Evolutionary conservation across 805 yeast genomes (phyloP).

Genomic region (Clavispora vitiphila): DNA sequence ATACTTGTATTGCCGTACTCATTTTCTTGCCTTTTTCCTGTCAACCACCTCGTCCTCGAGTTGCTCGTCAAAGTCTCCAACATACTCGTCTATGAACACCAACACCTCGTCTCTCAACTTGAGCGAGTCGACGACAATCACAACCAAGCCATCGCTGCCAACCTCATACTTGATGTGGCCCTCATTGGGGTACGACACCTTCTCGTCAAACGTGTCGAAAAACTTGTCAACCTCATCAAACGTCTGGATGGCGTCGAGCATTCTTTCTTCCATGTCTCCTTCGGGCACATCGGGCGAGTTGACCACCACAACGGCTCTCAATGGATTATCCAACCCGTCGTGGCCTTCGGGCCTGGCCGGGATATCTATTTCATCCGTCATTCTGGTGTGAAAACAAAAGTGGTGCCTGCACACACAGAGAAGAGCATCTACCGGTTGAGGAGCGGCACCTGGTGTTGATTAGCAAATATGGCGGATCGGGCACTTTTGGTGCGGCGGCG

Average conservation of each 20-base stretch:
- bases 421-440: not conserved
- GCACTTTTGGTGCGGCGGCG: too few species aligned
- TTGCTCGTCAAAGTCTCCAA: slow-evolving; percentile 4
- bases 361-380: slow-evolving; percentile 13
- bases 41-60: slow-evolving; percentile 3
- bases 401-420: slow-evolving; percentile 1
- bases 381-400: slow-evolving; percentile 1
- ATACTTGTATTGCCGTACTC: slow-evolving; percentile 1
- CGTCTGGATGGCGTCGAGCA: slow-evolving; percentile 41
- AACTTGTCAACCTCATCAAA: slow-evolving; percentile 46
- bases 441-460: too few species aligned
- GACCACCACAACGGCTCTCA: slow-evolving; percentile 40
- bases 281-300: slow-evolving; percentile 31
- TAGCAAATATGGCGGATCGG: too few species aligned
- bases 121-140: slow-evolving; percentile 44
- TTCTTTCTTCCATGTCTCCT: slow-evolving; percentile 46
- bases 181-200: slow-evolving; percentile 51
- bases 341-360: slow-evolving; percentile 6
- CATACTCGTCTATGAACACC: slow-evolving; percentile 39
- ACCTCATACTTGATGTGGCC: slow-evolving; percentile 54
- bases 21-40: slow-evolving; percentile 6
- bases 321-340: slow-evolving; percentile 42
- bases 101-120: slow-evolving; percentile 35
- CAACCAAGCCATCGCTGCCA: slow-evolving; percentile 57
- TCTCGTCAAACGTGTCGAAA: slow-evolving; percentile 49